Evolutionary conservation across 345 rosid species (phyloP), one percentile per base, ranked within the genome.

Genomic region (Linum trigynum): DNA sequence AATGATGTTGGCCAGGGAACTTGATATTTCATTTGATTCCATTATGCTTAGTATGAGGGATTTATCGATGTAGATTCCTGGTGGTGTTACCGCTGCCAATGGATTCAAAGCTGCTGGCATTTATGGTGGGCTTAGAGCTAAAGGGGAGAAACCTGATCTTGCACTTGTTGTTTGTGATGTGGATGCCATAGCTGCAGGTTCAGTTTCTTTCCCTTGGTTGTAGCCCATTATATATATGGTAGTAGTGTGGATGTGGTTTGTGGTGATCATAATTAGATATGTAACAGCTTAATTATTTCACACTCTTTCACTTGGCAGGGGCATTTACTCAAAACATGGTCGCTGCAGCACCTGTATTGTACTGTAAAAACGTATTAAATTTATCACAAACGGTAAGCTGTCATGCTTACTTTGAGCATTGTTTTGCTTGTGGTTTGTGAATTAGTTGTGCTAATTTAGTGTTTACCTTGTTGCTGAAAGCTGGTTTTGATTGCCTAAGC

Each of bases 41-140:
- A 23, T 23, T 23, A 23, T 23, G 32, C 32, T 23, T 23, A 23
- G 32, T 23, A 23, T 23, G 32, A 23, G 32, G 32, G 2, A 56
- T 5, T n/a, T 51, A 40, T 55, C 45, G 35, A 32, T 71, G 38
- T 67, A 94, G 97, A 77, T 88, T 75, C 82, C 92, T 0, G 97
- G 97, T 42, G 96, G 97, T 63, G 95, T 94, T 69, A 87, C 96
- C 17, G 97, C 99, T 55, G 89, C 99, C 0, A 86, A 81, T 75
- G 99, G 97, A 55, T 90, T 94, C 67, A 83, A 80, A 68, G 95
- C 99, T 57, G 82, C 88, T 12, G 96, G 96, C 32, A 80, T 88
- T 59, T 88, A 80, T 82, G 95, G 86, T 37, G 92, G 97, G 6
- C 77, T 94, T 75, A 86, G 92, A 55, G 97, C 96, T 67, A 72